Evolutionary conservation across 768 basidiomycete species (phyloP).

Genomic region (Phlegmacium glaucopus): DNA sequence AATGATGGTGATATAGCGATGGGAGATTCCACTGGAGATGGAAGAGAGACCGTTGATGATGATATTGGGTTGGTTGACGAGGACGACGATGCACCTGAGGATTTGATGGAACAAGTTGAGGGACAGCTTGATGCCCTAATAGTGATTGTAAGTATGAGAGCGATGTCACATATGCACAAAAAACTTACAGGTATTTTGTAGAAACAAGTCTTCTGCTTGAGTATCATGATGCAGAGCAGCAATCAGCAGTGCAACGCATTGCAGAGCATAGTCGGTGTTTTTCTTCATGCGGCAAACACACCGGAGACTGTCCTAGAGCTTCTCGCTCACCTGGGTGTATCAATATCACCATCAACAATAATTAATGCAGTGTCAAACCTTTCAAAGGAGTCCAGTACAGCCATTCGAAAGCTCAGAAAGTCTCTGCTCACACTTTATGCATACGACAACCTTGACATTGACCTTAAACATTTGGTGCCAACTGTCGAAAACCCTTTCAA

Average conservation of each 20-base stretch:
- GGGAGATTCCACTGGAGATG: neutral
- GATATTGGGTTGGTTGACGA: neutral
- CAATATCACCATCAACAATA: conserved; percentile 22
- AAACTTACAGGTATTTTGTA: neutral
- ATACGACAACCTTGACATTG: conserved; percentile 43
- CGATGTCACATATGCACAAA: neutral
- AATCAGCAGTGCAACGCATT: conserved; percentile 11
- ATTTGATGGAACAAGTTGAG: neutral
- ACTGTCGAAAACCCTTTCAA: conserved; percentile 24
- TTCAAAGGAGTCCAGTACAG: conserved; percentile 15
- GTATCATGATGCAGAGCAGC: conserved; percentile 12
- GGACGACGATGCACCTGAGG: neutral
- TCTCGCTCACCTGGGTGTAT: conserved; percentile 26
- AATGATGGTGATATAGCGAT: neutral
- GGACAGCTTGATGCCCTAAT: neutral
- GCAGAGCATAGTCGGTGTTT: conserved; percentile 8
- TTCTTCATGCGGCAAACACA: conserved; percentile 5
- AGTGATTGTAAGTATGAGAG: neutral
- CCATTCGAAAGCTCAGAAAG: conserved; percentile 18
- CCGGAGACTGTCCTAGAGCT: conserved; percentile 6
- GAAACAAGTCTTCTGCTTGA: conserved; percentile 12
- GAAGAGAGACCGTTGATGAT: neutral
- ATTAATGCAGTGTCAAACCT: conserved; percentile 19
- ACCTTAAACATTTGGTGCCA: conserved; percentile 25
- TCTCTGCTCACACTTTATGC: conserved; percentile 25